Base-by-base conservation (phyloP, 768 basidiomycete genomes). In the Tricholoma hemisulphureum region DNA sequence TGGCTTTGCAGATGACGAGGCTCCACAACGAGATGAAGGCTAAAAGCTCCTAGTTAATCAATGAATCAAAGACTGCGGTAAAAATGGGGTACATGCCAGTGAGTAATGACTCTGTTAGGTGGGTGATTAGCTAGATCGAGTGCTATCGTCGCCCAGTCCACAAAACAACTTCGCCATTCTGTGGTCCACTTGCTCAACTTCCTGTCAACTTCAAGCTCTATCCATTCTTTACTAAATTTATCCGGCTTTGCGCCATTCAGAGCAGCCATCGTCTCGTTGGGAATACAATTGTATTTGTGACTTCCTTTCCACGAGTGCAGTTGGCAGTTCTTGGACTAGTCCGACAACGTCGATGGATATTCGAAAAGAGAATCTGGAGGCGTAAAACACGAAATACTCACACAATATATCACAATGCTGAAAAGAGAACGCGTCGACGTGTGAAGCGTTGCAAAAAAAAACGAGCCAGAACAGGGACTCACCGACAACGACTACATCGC, bases 281-380 rank as follows among this genome's bases (percentile, higher is more conserved):
- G 21, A 50, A 58, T 18, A 49, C 51, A 21, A 59, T 52, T 59
- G 37, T 41, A 23, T 52, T 61, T 64, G 43, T 64, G 63, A 32
- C 51, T 59, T 1, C 50, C 53, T 59, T 64, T 64, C 63, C 60
- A 64, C 8, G 63, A 61, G 14, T 37, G 8, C 2, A 31, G 41
- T 48, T 64, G 63, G 16, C 63, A 64, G 52, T 57, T 50, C 37
- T 64, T 64, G 9, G 58, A 59, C 63, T 64, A 41, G 3, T 24
- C 4, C 26, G 2, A 32, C 2, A 18, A 21, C n/a, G n/a, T n/a
- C n/a, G n/a, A 21, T 51, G 18, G 14, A 3, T 16, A 18, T 53
- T 23, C 11, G 5, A 35, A 18, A 24, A 18, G 21, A 37, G 4
- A 29, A 26, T 26, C 14, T 45, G n/a, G 6, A 21, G 48, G n/a